A percentile compares a stretch with the other conserved stretches of the same genome.
These are phyloP conservation scores for Maudiozyma barnettii DNA, from an alignment of 805 yeast genomes.

Conservation along the genomic window DNA sequence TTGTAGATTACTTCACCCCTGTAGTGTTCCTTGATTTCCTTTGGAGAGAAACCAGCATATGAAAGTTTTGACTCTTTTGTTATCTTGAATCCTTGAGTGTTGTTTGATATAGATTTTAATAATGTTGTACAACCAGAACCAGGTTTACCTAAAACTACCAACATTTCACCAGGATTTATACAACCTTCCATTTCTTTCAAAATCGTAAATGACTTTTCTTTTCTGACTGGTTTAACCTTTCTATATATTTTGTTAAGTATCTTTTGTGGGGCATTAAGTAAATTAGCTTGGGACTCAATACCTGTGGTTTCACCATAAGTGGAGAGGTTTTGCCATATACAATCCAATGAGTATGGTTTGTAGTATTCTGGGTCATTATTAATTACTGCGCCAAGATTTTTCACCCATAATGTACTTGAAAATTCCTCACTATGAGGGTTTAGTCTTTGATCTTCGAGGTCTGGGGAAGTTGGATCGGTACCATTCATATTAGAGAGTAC, in stretches of 20 bases:
- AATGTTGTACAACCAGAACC: slow-evolving; percentile 65
- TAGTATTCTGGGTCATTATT: slow-evolving; percentile 51
- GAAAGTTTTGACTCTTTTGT: slow-evolving; percentile 36
- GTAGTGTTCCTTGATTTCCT: slow-evolving; percentile 37
- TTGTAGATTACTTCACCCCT: slow-evolving; percentile 57
- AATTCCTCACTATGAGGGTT: slow-evolving; percentile 53
- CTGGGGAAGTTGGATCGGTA: slow-evolving; percentile 12
- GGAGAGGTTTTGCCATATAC: slow-evolving; percentile 47
- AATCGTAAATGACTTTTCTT: slow-evolving; percentile 32
- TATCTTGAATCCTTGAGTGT: slow-evolving; percentile 46
- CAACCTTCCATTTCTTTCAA: slow-evolving; percentile 48
- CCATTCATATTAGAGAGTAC: slow-evolving; percentile 6
- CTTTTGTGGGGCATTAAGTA: slow-evolving; percentile 35
- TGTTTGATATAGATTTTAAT: slow-evolving; percentile 45
- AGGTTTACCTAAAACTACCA: slow-evolving; percentile 71
- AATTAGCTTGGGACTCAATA: slow-evolving; percentile 59
- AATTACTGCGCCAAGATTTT: slow-evolving; percentile 42
- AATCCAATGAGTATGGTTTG: slow-evolving; percentile 46
- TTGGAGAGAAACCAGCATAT: slow-evolving; percentile 40
- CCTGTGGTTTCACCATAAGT: slow-evolving; percentile 53
- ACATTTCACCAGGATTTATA: slow-evolving; percentile 53
- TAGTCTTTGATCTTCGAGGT: slow-evolving; percentile 34
- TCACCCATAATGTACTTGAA: slow-evolving; percentile 52
- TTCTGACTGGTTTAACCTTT: slow-evolving; percentile 8
- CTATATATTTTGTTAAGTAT: slow-evolving; percentile 9